These are phyloP conservation scores for Geoglossum glabrum DNA, from an alignment of 495 filamentous ascomycete species.

Conservation along the genomic window DNA sequence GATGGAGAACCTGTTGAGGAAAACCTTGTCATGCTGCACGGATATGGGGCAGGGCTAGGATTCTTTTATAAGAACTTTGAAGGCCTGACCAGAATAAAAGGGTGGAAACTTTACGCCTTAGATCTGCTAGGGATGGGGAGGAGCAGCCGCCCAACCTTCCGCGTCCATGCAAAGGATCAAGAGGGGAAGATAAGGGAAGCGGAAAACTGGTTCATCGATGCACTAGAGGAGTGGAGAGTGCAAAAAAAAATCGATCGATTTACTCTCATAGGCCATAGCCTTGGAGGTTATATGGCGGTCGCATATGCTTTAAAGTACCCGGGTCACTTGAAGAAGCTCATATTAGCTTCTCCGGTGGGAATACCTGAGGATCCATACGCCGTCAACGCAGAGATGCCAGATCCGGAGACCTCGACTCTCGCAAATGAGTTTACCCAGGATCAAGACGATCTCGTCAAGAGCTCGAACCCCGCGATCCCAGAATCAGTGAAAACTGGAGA, in stretches of 20 bases:
- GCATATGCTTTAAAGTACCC: constrained; percentile 94
- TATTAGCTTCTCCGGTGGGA: constrained; percentile 82
- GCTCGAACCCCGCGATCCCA: constrained; percentile 10
- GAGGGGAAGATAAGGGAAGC: constrained; percentile 74
- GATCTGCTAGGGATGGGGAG: constrained; percentile 92
- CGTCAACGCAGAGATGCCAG: constrained; percentile 59
- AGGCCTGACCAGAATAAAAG: constrained; percentile 47
- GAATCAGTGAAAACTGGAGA: constrained; percentile 21
- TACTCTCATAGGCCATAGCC: constrained; percentile 76
- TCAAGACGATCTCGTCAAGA: constrained; percentile 33
- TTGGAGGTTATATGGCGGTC: constrained; percentile 86
- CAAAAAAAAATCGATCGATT: constrained; percentile 79
- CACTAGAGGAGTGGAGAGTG: constrained; percentile 86
- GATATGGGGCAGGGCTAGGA: constrained; percentile 84
- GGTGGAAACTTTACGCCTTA: constrained; percentile 81
- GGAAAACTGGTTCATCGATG: constrained; percentile 90
- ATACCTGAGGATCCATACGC: constrained; percentile 92
- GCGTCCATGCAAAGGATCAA: constrained; percentile 58
- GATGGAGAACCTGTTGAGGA: constrained; percentile 53
- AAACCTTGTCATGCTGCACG: constrained; percentile 92
- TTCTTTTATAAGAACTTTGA: constrained; percentile 99
- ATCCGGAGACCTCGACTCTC: constrained; percentile 46
- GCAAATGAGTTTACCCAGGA: constrained; percentile 58
- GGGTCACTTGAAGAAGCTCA: constrained; percentile 81
- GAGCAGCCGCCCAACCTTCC: constrained; percentile 66